Conservation (phyloP, 108 stramenopile species). For the Skeletonema costatum region DNA sequence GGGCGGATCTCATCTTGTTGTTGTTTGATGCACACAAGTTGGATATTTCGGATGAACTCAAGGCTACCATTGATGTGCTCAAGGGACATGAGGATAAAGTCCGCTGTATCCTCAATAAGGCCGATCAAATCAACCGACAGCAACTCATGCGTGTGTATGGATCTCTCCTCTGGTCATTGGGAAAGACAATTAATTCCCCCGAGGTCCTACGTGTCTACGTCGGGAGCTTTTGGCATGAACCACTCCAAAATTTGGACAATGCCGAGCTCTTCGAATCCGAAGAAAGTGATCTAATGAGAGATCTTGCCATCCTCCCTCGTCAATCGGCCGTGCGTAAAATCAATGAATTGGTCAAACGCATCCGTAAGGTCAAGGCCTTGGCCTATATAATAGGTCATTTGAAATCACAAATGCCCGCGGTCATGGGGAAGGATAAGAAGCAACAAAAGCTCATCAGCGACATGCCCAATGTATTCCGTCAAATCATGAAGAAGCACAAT, state of each 20-base stretch:
- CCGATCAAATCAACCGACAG: conserved; percentile 97
- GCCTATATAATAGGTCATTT: conserved; percentile 95
- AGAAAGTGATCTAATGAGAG: conserved; percentile 94
- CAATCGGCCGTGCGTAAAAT: conserved; percentile 97
- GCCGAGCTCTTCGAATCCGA: conserved; percentile 87
- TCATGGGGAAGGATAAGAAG: conserved; percentile 97
- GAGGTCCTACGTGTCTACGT: conserved; percentile 98
- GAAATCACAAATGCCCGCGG: conserved; percentile 94
- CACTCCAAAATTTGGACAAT: conserved; percentile 85
- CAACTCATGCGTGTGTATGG: conserved; percentile 99
- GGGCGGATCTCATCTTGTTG: conserved; percentile 94
- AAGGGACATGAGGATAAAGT: conserved; percentile 99
- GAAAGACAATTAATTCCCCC: conserved; percentile 94
- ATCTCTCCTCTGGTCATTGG: conserved; percentile 96
- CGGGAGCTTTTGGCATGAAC: conserved; percentile 93
- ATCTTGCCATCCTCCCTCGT: conserved; percentile 92
- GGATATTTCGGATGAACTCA: conserved; percentile 99
- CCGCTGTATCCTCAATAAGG: conserved; percentile 99
- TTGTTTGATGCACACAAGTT: conserved; percentile 99
- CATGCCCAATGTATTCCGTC: conserved; percentile 93
- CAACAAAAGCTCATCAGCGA: conserved; percentile 93
- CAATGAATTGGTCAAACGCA: conserved; percentile 98
- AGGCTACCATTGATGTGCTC: conserved; percentile 93
- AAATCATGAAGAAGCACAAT: conserved; percentile 89
- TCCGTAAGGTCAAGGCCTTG: conserved; percentile 94